Evolutionary conservation across 345 rosid species (phyloP), one percentile per base, ranked within the genome.

Genomic region (Cardiospermum halicacabum): DNA sequence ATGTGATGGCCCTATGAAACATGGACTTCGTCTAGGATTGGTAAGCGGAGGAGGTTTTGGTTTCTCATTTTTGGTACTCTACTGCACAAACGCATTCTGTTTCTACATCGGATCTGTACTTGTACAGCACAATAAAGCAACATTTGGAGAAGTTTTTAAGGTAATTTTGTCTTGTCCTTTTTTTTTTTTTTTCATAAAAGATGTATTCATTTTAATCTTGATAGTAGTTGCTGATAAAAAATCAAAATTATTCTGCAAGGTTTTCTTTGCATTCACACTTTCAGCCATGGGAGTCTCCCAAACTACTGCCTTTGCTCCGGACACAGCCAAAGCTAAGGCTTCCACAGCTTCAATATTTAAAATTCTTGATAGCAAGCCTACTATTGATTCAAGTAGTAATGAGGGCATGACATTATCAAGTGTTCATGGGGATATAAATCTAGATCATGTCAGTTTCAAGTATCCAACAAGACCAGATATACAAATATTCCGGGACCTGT

Each of bases 241-340:
- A 9, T 1, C 26, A 22, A 3, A 4, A 5, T 25, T 24, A 24
- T 55, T 48, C 39, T 25, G 48, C 62, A 80, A n/a, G 83, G 85
- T 81, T 64, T 86, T 89, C 82, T 87, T 89, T 64, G 96, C 98
- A 39, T 58, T 89, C 65, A 85, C 93, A 48, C 74, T 89, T 34
- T 77, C 86, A 36, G 96, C 96, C 18, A 24, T 86, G 5, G 91
- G 91, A 34, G 72, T 92, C 37, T 92, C 98, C 18, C 89, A 92
- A 68, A 73, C 95, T 4, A 84, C 84, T 70, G 92, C 85, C 9
- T 4, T 89, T 76, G 88, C 89, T 62, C 88, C 96, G 26, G 96
- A 92, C 75, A 58, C 77, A 40, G 72, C 27, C 72, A 92, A 89
- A 69, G 98, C 98, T 8, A 83, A 83, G 51, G 92, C 83, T 60